Evolutionary conservation across 345 rosid species (phyloP).

Genomic region (Arabis alpina): DNA sequence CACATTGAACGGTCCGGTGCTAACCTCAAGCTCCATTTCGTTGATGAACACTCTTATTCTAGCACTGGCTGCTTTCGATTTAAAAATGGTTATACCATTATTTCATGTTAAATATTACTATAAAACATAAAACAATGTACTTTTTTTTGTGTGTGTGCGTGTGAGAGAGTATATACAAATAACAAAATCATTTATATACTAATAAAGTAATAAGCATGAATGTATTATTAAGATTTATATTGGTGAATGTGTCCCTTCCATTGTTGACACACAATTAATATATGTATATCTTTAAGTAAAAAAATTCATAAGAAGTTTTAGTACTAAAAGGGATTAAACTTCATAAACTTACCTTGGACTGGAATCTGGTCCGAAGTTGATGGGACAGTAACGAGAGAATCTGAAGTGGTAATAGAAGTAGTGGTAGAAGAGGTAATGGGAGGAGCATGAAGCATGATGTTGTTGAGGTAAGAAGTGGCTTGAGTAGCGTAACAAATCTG

Average conservation of each 20-base stretch:
- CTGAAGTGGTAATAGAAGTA: slow-evolving; percentile 37
- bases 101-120: slow-evolving; percentile 31
- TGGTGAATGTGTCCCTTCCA: slow-evolving; percentile 38
- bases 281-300: slow-evolving; percentile 18
- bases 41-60: slow-evolving; percentile 80
- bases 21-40: slow-evolving; percentile 82
- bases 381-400: slow-evolving; percentile 48
- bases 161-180: slow-evolving; percentile 2
- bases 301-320: background rate
- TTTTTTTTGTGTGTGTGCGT: background rate
- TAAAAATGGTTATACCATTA: slow-evolving; percentile 25
- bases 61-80: slow-evolving; percentile 25
- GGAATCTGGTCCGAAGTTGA: slow-evolving; percentile 46
- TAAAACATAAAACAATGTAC: background rate
- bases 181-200: slow-evolving; percentile 5
- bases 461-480: slow-evolving; percentile 36
- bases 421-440: slow-evolving; percentile 35
- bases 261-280: slow-evolving; percentile 38
- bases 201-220: slow-evolving; percentile 3
- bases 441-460: slow-evolving; percentile 42
- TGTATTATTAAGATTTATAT: background rate
- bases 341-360: slow-evolving; percentile 49
- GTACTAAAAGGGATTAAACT: slow-evolving; percentile 16
- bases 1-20: slow-evolving; percentile 72
- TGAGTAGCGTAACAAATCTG: slow-evolving; percentile 39